Evolutionary conservation across 2,329 filamentous ascomycete species (phyloP).

Genomic region (Juglanconis juglandina): DNA sequence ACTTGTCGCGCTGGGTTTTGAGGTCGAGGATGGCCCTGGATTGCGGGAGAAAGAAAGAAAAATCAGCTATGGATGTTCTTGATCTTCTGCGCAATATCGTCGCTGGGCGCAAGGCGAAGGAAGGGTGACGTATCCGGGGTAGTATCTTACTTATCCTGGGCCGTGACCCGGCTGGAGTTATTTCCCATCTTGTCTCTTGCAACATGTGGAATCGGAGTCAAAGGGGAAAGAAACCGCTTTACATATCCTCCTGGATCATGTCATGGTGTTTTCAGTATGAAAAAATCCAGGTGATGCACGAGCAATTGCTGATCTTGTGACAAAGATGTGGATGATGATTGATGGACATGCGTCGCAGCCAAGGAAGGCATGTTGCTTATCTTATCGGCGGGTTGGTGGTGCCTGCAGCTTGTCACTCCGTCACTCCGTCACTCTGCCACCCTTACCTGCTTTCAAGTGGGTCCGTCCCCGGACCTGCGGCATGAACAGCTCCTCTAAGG

Average conservation of each 20-base stretch:
- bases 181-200: conserved; percentile 45
- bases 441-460: neutral
- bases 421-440: neutral
- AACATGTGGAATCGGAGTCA: conserved; percentile 7
- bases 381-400: neutral
- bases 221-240: neutral
- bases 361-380: conserved; percentile 1
- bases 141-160: conserved; percentile 75
- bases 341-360: neutral
- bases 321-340: neutral
- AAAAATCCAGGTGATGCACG: neutral
- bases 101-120: neutral
- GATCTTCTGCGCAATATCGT: neutral
- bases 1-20: conserved; percentile 94
- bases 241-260: neutral
- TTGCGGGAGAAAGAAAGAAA: neutral
- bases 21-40: conserved; percentile 90
- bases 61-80: neutral
- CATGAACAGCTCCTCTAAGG: too few relatives aligned
- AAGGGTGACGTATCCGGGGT: neutral
- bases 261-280: conserved; percentile 10
- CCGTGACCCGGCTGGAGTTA: conserved; percentile 55
- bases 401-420: neutral
- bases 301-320: neutral
- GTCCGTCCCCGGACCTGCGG: neutral